Percentiles rank a stretch among this genome's conserved stretches.
Conservation (phyloP, 2,329 filamentous ascomycete species). For the Cadophora malorum region DNA sequence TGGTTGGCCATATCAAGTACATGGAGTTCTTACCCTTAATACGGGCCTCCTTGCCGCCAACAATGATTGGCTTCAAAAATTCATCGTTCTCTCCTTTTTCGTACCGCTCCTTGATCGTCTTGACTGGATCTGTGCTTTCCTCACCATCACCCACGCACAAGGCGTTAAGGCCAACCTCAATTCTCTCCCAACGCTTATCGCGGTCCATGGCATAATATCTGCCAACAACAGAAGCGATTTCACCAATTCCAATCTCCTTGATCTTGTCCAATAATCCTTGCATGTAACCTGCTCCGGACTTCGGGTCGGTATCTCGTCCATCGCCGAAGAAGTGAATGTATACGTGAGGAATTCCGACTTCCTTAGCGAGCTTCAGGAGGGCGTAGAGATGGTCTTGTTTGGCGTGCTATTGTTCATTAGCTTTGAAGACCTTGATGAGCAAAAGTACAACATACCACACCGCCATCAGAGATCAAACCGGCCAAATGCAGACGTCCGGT, state of each 20-base stretch:
- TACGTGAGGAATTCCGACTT: constrained; percentile 84
- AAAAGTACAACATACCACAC: constrained; percentile 66
- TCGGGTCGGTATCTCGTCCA: constrained; percentile 96
- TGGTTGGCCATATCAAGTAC: not conserved
- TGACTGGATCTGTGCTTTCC: constrained; percentile 80
- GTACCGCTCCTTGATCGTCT: constrained; percentile 87
- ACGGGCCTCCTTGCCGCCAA: constrained; percentile 84
- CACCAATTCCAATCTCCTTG: constrained; percentile 83
- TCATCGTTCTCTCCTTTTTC: constrained; percentile 90
- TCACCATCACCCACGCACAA: constrained; percentile 87
- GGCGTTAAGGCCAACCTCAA: constrained; percentile 86
- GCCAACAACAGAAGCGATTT: constrained; percentile 92
- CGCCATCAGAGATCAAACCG: constrained; percentile 92
- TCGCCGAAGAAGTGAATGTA: constrained; percentile 99
- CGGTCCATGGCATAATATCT: constrained; percentile 99
- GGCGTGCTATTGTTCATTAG: constrained; percentile 66
- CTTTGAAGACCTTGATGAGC: not conserved
- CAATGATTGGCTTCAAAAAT: constrained; percentile 97
- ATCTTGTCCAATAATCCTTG: constrained; percentile 80
- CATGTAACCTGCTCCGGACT: constrained; percentile 88
- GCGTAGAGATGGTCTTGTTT: constrained; percentile 94
- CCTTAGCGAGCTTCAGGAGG: constrained; percentile 88
- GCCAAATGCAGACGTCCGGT: constrained; percentile 93
- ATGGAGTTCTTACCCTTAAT: constrained; percentile 71
- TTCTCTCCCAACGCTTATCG: constrained; percentile 97